Conservation (phyloP, 2,329 filamentous ascomycete species). For the Penicillium freii region DNA sequence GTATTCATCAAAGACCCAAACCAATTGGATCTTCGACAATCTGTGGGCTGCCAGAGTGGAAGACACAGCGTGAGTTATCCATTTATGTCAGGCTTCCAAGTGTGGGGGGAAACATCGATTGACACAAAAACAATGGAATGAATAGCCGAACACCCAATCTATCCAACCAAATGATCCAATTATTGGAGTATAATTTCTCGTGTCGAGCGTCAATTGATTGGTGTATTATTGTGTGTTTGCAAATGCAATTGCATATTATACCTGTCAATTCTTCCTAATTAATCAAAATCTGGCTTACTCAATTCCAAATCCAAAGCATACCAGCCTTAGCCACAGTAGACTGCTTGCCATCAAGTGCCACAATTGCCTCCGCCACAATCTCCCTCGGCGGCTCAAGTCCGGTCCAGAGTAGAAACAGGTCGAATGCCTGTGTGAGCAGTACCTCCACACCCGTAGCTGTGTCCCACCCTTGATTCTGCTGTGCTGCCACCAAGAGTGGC, state of each 20-base stretch:
- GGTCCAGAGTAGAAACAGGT: constrained; percentile 28
- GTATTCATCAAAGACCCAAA: constrained; percentile 18
- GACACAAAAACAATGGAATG: background rate
- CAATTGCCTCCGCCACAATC: constrained; percentile 11
- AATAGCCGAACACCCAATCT: background rate
- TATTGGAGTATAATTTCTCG: background rate
- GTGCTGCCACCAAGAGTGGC: constrained; percentile 17
- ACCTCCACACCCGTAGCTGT: constrained; percentile 28
- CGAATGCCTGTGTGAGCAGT: constrained; percentile 25
- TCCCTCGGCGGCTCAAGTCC: constrained; percentile 7
- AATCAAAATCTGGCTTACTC: background rate
- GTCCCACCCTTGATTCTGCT: constrained; percentile 13
- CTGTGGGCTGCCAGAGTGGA: constrained; percentile 7
- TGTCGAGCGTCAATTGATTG: background rate
- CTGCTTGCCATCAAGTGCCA: constrained; percentile 5
- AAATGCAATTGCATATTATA: background rate
- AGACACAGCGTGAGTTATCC: background rate
- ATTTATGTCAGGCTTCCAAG: background rate
- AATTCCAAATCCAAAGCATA: background rate
- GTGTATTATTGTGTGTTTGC: background rate
- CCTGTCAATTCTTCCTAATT: background rate
- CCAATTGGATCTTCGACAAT: constrained; percentile 13
- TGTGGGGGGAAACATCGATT: background rate
- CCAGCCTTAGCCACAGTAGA: background rate
- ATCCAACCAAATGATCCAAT: background rate